Base-by-base conservation (phyloP, 208 protist genomes). In the Naegleria fowleri region DNA sequence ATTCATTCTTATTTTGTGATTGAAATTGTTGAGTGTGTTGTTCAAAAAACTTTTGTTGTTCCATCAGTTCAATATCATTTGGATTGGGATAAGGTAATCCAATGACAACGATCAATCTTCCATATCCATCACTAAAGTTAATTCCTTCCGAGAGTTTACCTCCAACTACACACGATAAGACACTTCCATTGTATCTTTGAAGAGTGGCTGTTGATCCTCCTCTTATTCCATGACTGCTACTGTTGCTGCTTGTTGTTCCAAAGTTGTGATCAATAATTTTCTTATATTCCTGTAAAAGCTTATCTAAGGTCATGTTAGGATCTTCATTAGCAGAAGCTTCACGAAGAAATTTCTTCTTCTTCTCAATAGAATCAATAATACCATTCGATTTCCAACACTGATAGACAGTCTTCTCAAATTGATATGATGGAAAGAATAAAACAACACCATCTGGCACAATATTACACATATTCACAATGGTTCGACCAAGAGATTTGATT, bases 141-240 rank as follows among this genome's bases (percentile, higher is more conserved):
- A 99, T 99, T 59, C 98, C 98, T 93, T 99, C 98, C 33, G 95
- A 98, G 51, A 99, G 93, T 85, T 98, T 98, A 16, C 98, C 98
- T 55, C 98, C 98, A 92, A 99, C 97, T 13, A 99, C 97, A 39
- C 94, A 94, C 52, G 97, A 96, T 0, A 99, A 93, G 19, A 99
- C 43, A 41, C 97, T 98, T 6, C 98, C 97, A 40, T 95, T 86
- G 7, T 75, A 85, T n/a, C 39, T 79, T 91, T 55, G 19, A 19
- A n/a, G 39, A 3, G 86, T 86, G 83, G n/a, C n/a, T n/a, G 48
- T 86, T 51, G 92, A 29, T 1, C 22, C 15, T 51, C 15, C 22
- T 11, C 29, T 38, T 0, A 22, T 90, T 36, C 67, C 36, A 22
- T 25, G n/a, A 59, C 0, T 38, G 5, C 5, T 90, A 52, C 15